phyloP scores from a whole-genome alignment of 83 land plant genomes.

The Diphasiastrum complanatum region DNA sequence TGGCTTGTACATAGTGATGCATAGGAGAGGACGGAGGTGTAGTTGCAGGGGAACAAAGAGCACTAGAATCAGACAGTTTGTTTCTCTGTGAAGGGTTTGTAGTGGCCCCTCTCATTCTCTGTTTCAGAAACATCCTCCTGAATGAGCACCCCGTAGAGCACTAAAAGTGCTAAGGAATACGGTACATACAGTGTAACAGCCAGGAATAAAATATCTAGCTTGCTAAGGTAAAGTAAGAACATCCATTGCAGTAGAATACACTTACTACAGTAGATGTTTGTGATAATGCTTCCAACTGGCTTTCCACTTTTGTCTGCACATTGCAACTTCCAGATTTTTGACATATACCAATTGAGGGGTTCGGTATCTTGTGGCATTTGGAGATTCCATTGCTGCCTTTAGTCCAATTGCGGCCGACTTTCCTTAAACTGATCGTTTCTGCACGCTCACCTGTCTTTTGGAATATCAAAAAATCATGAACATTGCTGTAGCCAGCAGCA shows the following conservation, averaged over 20 bases:
- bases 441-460: slow-evolving; percentile 30
- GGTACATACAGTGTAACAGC: too few relatives aligned
- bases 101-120: too few relatives aligned
- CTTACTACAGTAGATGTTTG: background rate
- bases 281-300: background rate
- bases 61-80: too few relatives aligned
- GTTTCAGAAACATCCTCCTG: too few relatives aligned
- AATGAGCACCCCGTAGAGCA: too few relatives aligned
- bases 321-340: background rate
- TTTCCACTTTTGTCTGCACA: background rate
- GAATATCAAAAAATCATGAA: slow-evolving; percentile 36
- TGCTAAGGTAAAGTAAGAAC: too few relatives aligned
- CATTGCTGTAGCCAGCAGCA: slow-evolving; percentile 32
- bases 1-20: too few relatives aligned
- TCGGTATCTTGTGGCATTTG: background rate
- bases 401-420: background rate
- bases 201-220: too few relatives aligned
- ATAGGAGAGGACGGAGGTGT: too few relatives aligned
- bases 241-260: too few relatives aligned
- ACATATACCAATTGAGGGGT: background rate
- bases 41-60: background rate
- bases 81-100: too few relatives aligned
- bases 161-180: too few relatives aligned
- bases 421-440: slow-evolving; percentile 8
- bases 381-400: background rate